Evolutionary conservation across 805 yeast species (phyloP).

Genomic region (Cyberlindnera misumaiensis): DNA sequence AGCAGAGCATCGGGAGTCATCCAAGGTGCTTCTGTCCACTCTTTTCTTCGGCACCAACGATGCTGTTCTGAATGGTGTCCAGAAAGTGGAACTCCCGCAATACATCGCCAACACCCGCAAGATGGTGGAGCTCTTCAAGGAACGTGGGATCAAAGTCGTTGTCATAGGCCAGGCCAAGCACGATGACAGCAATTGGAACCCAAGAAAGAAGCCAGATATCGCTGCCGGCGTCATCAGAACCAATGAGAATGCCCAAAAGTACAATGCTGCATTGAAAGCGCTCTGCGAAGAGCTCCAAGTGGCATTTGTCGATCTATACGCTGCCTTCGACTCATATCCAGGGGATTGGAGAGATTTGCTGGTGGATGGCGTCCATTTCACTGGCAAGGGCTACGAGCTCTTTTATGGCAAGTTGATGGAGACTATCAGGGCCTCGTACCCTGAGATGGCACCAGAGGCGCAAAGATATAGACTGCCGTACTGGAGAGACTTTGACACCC

Average conservation of each 20-base stretch:
- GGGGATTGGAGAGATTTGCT: constrained; percentile 36
- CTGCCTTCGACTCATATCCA: constrained; percentile 32
- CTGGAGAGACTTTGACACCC: constrained; percentile 32
- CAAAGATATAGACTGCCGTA: constrained; percentile 30
- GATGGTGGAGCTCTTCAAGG: constrained; percentile 35
- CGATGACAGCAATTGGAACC: constrained; percentile 38
- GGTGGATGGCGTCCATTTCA: constrained; percentile 55
- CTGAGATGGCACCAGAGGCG: constrained; percentile 40
- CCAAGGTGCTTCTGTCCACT: constrained; percentile 36
- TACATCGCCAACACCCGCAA: constrained; percentile 40
- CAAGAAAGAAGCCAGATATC: constrained; percentile 26
- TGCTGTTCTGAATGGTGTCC: constrained; percentile 38
- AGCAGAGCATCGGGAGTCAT: constrained; percentile 33
- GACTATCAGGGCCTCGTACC: constrained; percentile 36
- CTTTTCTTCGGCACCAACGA: constrained; percentile 85
- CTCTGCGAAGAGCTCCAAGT: constrained; percentile 41
- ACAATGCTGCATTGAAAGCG: constrained; percentile 42
- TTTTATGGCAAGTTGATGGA: constrained; percentile 37
- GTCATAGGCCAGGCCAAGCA: constrained; percentile 59
- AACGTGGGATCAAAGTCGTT: constrained; percentile 42
- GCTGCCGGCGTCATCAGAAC: constrained; percentile 38
- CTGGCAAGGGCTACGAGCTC: constrained; percentile 45
- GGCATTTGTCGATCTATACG: constrained; percentile 54
- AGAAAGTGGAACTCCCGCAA: constrained; percentile 44
- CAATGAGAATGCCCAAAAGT: constrained; percentile 37